Base-by-base conservation (phyloP, 345 rosid genomes). In the Eucalyptus lansdowneana region DNA sequence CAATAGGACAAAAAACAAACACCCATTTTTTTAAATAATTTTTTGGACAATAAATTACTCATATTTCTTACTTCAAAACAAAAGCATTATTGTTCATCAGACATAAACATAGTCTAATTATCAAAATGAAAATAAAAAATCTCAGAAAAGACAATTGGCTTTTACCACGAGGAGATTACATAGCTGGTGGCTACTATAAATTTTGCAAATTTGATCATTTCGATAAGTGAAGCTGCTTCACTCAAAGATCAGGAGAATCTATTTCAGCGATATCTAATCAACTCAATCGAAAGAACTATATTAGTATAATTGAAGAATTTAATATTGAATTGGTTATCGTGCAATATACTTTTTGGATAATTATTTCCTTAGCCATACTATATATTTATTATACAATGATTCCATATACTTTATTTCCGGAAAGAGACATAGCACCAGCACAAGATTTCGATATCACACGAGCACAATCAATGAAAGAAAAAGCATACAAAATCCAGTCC, bases 281-380 rank as follows among this genome's bases (percentile, higher is more conserved):
- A 60, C 1, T 60, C 2, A 3, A 0, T 3, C 0, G 2, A 2
- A 60, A 60, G 0, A 0, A 3, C 0, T 58, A 58, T 9, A 58
- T 25, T 25, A 1, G 12, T 54, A 54, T 9, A 0, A 56, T 22
- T 58, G 14, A 58, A 58, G 14, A 58, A 0, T 58, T 58, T 58
- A 5, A 25, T 1, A 25, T 0, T 58, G 3, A 67, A 31, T 31
- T 67, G 2, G 6, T 5, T 19, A 9, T 3, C 22, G 0, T 14
- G 3, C 1, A 9, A 69, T 34, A 69, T 5, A 1, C 1, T 34
- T 34, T 17, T 34, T 34, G 4, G 25, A 34, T 4, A 5, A 9
- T 17, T 5, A 34, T 37, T 34, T 3, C 44, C 13, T 9, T 34
- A 17, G 10, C 24, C 80, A 16, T 16, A 5, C 12, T 69, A 9